A percentile compares a stretch with the other conserved stretches of the same genome.
Conservation (phyloP, 371 early-diverging fungal species). For the Gilbertella persicaria region DNA sequence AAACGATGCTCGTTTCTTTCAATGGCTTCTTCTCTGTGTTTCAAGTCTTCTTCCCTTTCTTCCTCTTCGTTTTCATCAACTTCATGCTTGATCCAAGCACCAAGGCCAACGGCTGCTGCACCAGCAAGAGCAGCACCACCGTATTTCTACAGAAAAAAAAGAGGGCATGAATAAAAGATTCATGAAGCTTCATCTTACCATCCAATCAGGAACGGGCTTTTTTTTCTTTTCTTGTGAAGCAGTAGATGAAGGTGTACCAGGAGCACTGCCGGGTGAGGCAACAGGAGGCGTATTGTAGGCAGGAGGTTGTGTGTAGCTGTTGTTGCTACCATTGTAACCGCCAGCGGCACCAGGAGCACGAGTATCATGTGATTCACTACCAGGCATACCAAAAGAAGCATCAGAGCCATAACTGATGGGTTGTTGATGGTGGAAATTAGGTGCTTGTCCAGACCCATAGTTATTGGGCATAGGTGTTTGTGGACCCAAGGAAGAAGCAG, state of each 20-base stretch:
- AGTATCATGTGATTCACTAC: too few relatives aligned
- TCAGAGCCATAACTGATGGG: slow-evolving; percentile 9
- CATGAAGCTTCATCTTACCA: slow-evolving; percentile 23
- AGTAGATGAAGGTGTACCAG: background rate
- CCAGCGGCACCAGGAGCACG: background rate
- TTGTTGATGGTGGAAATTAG: slow-evolving; percentile 17
- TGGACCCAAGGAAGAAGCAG: slow-evolving; percentile 26
- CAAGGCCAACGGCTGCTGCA: slow-evolving; percentile 42
- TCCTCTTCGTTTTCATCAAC: slow-evolving; percentile 35
- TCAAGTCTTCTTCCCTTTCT: slow-evolving; percentile 3
- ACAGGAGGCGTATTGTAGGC: slow-evolving; percentile 16
- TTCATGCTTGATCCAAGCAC: slow-evolving; percentile 33
- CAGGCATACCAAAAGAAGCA: slow-evolving; percentile 2
- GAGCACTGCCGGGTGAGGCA: background rate
- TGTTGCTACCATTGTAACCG: background rate
- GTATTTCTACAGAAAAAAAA: slow-evolving; percentile 30
- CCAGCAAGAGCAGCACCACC: slow-evolving; percentile 46
- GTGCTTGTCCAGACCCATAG: slow-evolving; percentile 30
- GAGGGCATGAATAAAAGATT: background rate
- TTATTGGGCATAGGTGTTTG: slow-evolving; percentile 26
- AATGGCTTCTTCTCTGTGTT: background rate
- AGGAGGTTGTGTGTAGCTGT: slow-evolving; percentile 1
- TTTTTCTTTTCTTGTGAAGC: slow-evolving; percentile 11
- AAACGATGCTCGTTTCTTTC: slow-evolving; percentile 8
- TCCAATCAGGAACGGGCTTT: slow-evolving; percentile 37